Evolutionary conservation across 306 rosid species (phyloP), one percentile per base, ranked within the genome.

Genomic region (Boehmeria nivea): DNA sequence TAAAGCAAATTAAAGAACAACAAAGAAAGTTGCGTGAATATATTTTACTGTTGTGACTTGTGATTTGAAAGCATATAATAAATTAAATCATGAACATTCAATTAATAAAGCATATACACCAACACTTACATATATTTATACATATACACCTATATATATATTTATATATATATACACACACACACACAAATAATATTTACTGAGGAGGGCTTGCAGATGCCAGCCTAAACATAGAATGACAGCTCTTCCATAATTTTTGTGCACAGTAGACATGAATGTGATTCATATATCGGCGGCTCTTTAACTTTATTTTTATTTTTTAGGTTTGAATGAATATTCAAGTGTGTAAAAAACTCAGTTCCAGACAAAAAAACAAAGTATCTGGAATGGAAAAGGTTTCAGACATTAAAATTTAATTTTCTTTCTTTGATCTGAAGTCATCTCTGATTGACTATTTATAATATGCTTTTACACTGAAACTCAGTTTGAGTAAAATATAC

Each of bases 191-290:
- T 40, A 40, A 40, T 31, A 31, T 31, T 31, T 31, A 31, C 36
- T 31, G 36, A 31, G 1, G 21, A 45, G 23, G 12, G 12, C 9
- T 45, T 12, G 21, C 3, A 18, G 51, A 12, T 50, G 31, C 34
- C 54, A 11, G 19, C 16, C 31, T 25, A 40, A 40, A 14, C 45
- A n/a, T 10, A 10, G 45, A 40, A 40, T 40, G 45, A 40, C 45
- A 40, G 45, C 45, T 40, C 45, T 50, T 24, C 34, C 34, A 24
- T 50, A 50, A 15, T 24, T 50, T 50, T 50, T 4, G 33, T 50
- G 18, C 17, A 50, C 8, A 22, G 10, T 22, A 50, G 1, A 24
- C 21, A 22, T 12, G 19, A 50, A 45, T 45, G 24, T 12, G 26
- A 10, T 12, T 48, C 34, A 10, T 3, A 11, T 50, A 18, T 20